Base-by-base conservation (phyloP, 495 filamentous ascomycete species). In the Annulohypoxylon maeteangense region DNA sequence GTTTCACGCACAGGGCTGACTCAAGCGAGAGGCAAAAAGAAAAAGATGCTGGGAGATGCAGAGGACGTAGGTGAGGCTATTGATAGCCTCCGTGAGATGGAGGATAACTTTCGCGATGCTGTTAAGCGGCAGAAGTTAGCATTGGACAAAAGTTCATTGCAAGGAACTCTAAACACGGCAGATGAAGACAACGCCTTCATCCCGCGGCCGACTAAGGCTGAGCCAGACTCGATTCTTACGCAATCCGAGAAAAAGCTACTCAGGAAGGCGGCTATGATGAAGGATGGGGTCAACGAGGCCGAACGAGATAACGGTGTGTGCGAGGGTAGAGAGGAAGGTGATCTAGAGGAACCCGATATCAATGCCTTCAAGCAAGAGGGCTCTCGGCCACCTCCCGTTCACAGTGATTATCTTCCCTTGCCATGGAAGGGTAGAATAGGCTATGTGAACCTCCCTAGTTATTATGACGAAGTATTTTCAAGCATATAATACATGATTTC, bases 391-490 rank as follows among this genome's bases (percentile, higher is more conserved):
- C 93, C 93, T 23, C 88, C 93, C 3, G 90, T 97, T 23, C 91
- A 98, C 75, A 97, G 93, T 75, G 88, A 87, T 71, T 93, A 93
- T 75, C 84, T 98, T 14, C 95, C 95, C 2, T 79, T 97, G 14
- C 95, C 93, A 0, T 98, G 95, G 95, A 95, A 93, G 82, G 95
- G 95, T 1, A 85, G 95, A 38, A 79, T 98, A 64, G 94, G 95
- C 48, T 97, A 95, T 85, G 94, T 95, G 76, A 83, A 89, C 83
- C 38, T 51, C 55, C 47, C 70, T 27, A 36, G 20, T 7, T 45
- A 16, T 7, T 45, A 70, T 60, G 16, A 34, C 27, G 51, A 50
- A 69, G 59, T 55, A 16, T 48, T 48, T 58, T 14, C 31, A 27
- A 38, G 11, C 44, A 7, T 18, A 18, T 18, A 23, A 25, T 23